Percentiles rank a stretch among this genome's conserved stretches.
Evolutionary conservation across 2,329 filamentous ascomycete genomes (phyloP).

Genomic region (Fusarium sterilihyphosum): DNA sequence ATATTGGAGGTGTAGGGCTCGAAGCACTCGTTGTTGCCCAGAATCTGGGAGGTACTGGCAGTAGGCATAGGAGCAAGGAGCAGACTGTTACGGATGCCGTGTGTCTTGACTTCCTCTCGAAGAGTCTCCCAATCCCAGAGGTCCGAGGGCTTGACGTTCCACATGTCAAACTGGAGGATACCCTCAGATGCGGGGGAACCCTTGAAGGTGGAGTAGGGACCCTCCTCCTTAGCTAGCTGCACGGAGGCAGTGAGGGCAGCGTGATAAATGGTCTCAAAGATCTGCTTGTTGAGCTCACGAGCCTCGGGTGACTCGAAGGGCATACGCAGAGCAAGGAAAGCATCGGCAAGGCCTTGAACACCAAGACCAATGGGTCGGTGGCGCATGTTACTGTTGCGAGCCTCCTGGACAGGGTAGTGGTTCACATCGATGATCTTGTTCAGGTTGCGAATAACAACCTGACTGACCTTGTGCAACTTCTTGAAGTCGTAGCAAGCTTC

Average conservation of each 20-base stretch:
- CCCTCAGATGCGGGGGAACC: constrained; percentile 95
- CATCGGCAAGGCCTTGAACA: constrained; percentile 97
- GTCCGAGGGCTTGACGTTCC: constrained; percentile 90
- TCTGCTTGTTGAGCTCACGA: constrained; percentile 93
- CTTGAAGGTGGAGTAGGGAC: constrained; percentile 88
- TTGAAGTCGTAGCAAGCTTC: constrained; percentile 91
- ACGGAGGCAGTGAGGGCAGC: constrained; percentile 90
- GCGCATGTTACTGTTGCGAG: constrained; percentile 94
- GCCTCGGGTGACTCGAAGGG: constrained; percentile 97
- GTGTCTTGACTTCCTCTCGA: constrained; percentile 90
- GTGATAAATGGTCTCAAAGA: constrained; percentile 99
- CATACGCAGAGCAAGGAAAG: constrained; percentile 95
- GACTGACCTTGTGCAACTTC: constrained; percentile 93
- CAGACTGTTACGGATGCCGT: constrained; percentile 94
- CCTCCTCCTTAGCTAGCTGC: constrained; percentile 83
- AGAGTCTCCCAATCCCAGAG: constrained; percentile 96
- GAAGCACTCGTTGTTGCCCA: constrained; percentile 99
- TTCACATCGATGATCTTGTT: constrained; percentile 99
- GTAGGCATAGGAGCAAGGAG: constrained; percentile 98
- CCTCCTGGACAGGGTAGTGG: constrained; percentile 96
- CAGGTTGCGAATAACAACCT: constrained; percentile 92
- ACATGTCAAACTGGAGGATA: constrained; percentile 98
- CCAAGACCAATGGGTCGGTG: constrained; percentile 96
- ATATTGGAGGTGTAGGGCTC: constrained; percentile 99
- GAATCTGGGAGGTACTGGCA: constrained; percentile 95